Base-by-base conservation (phyloP, 371 early-diverging fungal species). In the Pancytospora philotis region DNA sequence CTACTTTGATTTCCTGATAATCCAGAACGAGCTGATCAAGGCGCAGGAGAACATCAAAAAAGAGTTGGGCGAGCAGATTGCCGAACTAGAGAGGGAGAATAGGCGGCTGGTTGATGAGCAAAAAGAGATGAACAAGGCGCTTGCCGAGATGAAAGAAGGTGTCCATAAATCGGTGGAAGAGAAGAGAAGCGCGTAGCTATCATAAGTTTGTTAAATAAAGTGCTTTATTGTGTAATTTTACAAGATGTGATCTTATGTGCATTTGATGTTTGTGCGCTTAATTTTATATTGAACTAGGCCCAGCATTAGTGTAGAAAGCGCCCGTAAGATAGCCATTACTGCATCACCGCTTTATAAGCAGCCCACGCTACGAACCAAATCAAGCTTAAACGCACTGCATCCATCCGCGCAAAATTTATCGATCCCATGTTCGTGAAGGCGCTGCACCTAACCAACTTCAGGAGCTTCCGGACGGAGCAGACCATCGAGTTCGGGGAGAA, bases 361-460 rank as follows among this genome's bases (percentile, higher is more conserved):
- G n/a, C n/a, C n/a, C n/a, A n/a, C n/a, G n/a, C n/a, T n/a, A n/a
- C n/a, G n/a, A n/a, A n/a, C n/a, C n/a, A n/a, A n/a, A n/a, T n/a
- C n/a, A n/a, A n/a, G n/a, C n/a, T n/a, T n/a, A n/a, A n/a, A n/a
- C n/a, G n/a, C n/a, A n/a, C n/a, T n/a, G n/a, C n/a, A n/a, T n/a
- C n/a, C n/a, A n/a, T n/a, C n/a, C n/a, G n/a, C n/a, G n/a, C n/a
- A n/a, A n/a, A n/a, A n/a, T n/a, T n/a, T n/a, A n/a, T n/a, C n/a
- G n/a, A n/a, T n/a, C n/a, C n/a, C n/a, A n/a, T n/a, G n/a, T n/a
- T 45, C 22, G 62, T 80, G 1, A 68, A 68, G 58, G 64, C 59
- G 19, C 69, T 80, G n/a, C 58, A 38, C 16, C 36, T 80, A n/a
- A 67, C 58, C 50, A 76, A 78, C 55, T 78, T 74, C 71, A 71